phyloP scores from a whole-genome alignment of 2,329 filamentous ascomycete species.

The Fusarium aywerte region DNA sequence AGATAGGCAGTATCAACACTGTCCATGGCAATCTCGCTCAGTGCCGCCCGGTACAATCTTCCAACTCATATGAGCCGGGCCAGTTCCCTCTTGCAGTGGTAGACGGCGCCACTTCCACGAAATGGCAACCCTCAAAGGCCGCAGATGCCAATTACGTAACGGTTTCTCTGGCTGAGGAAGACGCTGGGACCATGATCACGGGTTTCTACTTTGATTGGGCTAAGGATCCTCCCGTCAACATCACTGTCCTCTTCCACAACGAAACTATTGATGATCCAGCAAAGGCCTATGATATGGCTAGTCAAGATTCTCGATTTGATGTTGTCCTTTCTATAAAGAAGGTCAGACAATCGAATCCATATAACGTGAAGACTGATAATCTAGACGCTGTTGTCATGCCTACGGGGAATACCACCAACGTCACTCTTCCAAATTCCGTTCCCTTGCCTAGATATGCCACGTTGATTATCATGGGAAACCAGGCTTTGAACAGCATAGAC shows the following conservation, averaged over 20 bases:
- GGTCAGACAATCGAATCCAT: neutral
- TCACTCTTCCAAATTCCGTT: neutral
- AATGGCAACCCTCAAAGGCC: conserved; percentile 5
- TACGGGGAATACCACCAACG: neutral
- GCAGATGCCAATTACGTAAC: neutral
- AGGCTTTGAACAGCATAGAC: neutral
- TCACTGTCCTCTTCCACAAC: conserved; percentile 1
- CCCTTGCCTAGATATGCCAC: neutral
- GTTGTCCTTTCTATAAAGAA: neutral
- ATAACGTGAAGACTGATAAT: neutral
- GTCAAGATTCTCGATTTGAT: accelerated
- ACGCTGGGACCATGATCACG: neutral
- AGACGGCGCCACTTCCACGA: neutral
- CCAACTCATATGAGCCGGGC: neutral
- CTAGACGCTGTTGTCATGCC: neutral
- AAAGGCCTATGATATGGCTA: accelerated
- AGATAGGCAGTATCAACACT: neutral
- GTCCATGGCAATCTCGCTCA: neutral
- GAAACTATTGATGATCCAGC: neutral
- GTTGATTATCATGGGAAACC: neutral
- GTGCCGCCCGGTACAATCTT: neutral
- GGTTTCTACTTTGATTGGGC: conserved; percentile 7
- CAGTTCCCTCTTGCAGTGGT: neutral
- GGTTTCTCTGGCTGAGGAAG: neutral
- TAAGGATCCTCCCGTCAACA: neutral